Evolutionary conservation across 2,329 filamentous ascomycete species (phyloP), one percentile per base, ranked within the genome.

Genomic region (Lachnellula hyalina): DNA sequence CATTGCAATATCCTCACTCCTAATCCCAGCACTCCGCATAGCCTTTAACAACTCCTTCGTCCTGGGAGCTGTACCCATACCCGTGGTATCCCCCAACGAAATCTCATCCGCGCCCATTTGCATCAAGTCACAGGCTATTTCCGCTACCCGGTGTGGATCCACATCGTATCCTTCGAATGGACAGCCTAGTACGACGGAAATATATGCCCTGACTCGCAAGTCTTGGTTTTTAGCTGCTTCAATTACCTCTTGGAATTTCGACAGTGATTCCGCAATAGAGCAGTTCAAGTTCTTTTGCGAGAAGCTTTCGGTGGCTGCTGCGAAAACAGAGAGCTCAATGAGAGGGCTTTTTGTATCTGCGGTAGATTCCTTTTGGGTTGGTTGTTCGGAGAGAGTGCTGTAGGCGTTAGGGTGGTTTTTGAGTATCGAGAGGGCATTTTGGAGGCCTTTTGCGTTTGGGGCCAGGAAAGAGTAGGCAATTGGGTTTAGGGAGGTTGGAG

Each of bases 31-130:
- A 1, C 83, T 79, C 8, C 77, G 71, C 71, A 90, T 74, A 53
- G 84, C 84, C 60, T 78, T 78, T 55, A 91, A 75, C 47, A 91
- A 74, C 53, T 82, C 80, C 53, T 77, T 74, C 2, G 86, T 90
- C 53, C 83, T 76, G 17, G 84, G 85, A n/a, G 84, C 85, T 0
- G 89, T 95, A 34, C 91, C 92, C 81, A 95, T 91, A 17, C 92
- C 92, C 0, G 91, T 93, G 0, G 92, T 96, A 67, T 96, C 92
- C 6, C 90, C 91, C 0, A 96, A 81, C 1, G 88, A 89, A 62
- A 96, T 91, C 76, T 96, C 90, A 67, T 96, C 90, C 19, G 90
- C 92, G 17, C 92, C 92, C 77, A 93, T 89, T 67, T 92, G 88
- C 1, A 96, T 77, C 48, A 96, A 73, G 66, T 77, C 84, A 57